Evolutionary conservation across 2,329 filamentous ascomycete genomes (phyloP), one percentile per base, ranked within the genome.

Genomic region (Hyphodiscus sp.): DNA sequence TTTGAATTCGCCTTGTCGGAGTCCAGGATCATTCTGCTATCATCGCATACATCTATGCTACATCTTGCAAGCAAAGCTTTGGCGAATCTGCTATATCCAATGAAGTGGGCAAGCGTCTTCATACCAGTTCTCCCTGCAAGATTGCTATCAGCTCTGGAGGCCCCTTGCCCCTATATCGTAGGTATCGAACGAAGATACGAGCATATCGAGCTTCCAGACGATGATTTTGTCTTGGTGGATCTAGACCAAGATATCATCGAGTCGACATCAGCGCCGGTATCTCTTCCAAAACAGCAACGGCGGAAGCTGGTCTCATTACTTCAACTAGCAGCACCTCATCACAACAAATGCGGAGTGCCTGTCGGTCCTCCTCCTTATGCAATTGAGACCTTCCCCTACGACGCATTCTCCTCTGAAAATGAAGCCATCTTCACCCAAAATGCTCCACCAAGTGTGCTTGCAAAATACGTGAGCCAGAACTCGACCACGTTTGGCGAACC

Each of bases 131-230:
- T 99, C 9, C 92, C 92, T 6, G 89, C 90, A 9, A 83, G 92
- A 38, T 76, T 99, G 20, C 78, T 99, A 10, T 91, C 94, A 50
- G 92, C 91, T 2, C 79, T 99, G 18, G 94, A 97, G 64, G 92
- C 92, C 1, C 92, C 92, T 2, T 97, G 94, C 63, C 94, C 94
- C 0, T 99, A 97, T 65, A 96, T 99, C 61, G 90, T 97, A 44
- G 94, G 94, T 47, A 89, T 99, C 54, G 94, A 99, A 72, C 82
- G 91, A 61, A 83, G 91, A 53, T 97, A 97, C 67, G 89, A 95
- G 63, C 83, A 83, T 53, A 81, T 91, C 46, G 86, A 91, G 62
- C 79, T 97, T 43, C 94, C 94, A 0, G 90, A 96, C 7, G 94
- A 97, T 64, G 94, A 97, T 67, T 97, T 92, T 68, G 91, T 97